Percentiles rank a stretch among this genome's conserved stretches.
Evolutionary conservation across 805 yeast genomes (phyloP).

Genomic region (Teunomyces atbi): DNA sequence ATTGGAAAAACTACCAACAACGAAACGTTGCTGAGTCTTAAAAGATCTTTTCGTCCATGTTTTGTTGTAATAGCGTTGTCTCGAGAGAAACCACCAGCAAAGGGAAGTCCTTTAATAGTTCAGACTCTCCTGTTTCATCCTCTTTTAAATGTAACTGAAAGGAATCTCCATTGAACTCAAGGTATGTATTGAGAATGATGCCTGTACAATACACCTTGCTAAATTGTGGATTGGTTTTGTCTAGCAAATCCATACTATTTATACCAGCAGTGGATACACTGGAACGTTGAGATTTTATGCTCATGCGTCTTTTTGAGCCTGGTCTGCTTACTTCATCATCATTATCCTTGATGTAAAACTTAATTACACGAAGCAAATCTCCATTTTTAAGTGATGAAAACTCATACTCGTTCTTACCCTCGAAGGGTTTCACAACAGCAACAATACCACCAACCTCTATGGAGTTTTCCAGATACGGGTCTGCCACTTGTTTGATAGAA

Average conservation of each 20-base stretch:
- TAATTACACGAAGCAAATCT: slow-evolving; percentile 27
- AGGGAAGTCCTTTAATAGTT: slow-evolving; percentile 29
- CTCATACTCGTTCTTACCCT: slow-evolving; percentile 16
- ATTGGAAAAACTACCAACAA: slow-evolving; percentile 30
- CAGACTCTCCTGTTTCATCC: slow-evolving; percentile 8
- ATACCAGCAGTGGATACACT: slow-evolving; percentile 1
- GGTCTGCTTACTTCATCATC: background rate
- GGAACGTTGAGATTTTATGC: slow-evolving; percentile 1
- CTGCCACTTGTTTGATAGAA: slow-evolving; percentile 23
- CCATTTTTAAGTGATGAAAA: slow-evolving; percentile 27
- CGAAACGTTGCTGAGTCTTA: background rate
- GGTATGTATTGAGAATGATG: slow-evolving; percentile 25
- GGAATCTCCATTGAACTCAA: slow-evolving; percentile 17
- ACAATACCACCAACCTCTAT: slow-evolving; percentile 28
- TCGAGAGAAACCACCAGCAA: slow-evolving; percentile 28
- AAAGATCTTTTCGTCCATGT: too few species aligned
- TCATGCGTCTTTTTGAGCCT: background rate
- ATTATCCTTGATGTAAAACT: slow-evolving; percentile 18
- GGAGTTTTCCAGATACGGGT: slow-evolving; percentile 26
- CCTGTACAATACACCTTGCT: slow-evolving; percentile 27
- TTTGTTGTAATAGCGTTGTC: slow-evolving; percentile 24
- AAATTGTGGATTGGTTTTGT: slow-evolving; percentile 16
- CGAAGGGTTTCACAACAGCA: slow-evolving; percentile 30
- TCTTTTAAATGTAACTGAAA: slow-evolving; percentile 19
- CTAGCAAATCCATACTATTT: slow-evolving; percentile 11